These are phyloP conservation scores for Phylloporus rhodoxanthus DNA, from an alignment of 768 basidiomycete genomes.

Conservation along the genomic window DNA sequence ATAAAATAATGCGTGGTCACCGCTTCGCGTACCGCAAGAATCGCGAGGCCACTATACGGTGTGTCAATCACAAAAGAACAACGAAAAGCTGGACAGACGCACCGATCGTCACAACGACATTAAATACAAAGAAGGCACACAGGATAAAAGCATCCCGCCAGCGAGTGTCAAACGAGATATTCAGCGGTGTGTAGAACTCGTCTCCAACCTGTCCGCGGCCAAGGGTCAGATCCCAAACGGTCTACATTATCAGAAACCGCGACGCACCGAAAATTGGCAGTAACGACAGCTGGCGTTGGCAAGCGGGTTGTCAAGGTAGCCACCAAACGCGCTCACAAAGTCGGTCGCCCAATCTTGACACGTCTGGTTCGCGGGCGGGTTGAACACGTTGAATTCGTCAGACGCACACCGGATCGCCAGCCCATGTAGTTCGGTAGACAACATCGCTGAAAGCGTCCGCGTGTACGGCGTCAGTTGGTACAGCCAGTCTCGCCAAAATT, in stretches of 20 bases:
- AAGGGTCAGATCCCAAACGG: neutral
- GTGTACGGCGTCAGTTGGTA: constrained; percentile 72
- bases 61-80: neutral
- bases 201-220: constrained; percentile 44
- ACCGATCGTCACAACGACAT: constrained; percentile 56
- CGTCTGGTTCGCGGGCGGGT: constrained; percentile 68
- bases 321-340: constrained; percentile 58
- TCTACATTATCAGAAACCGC: neutral
- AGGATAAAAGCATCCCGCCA: constrained; percentile 69
- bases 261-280: constrained; percentile 52
- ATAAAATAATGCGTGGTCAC: constrained; percentile 9
- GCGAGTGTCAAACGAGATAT: constrained; percentile 53
- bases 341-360: constrained; percentile 65
- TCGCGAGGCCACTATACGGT: constrained; percentile 51
- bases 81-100: constrained; percentile 9
- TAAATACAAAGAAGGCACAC: constrained; percentile 66
- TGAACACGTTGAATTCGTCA: constrained; percentile 67
- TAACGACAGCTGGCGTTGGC: constrained; percentile 63
- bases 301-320: constrained; percentile 66
- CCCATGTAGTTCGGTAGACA: constrained; percentile 73
- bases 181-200: constrained; percentile 62
- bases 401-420: constrained; percentile 56
- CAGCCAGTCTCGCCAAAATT: constrained; percentile 75
- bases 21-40: constrained; percentile 69
- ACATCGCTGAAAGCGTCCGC: constrained; percentile 61